Evolutionary conservation across 1,284 basidiomycete genomes (phyloP).

Genomic region (Ustilago curta): DNA sequence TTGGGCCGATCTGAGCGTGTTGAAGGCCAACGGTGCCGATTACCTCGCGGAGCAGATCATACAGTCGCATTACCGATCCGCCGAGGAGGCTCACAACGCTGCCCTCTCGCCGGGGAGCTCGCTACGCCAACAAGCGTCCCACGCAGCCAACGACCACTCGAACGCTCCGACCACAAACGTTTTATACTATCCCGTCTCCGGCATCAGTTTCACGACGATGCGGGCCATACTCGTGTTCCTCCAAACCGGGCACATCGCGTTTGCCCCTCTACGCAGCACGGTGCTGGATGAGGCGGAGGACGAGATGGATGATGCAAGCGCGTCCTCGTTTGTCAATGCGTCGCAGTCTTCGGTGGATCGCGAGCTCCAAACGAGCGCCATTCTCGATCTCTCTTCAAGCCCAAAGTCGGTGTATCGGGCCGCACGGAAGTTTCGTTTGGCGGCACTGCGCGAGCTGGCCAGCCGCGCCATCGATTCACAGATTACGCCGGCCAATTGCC

Average conservation of each 20-base stretch:
- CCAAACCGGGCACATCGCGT: conserved; percentile 28
- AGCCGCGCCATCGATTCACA: conserved; percentile 5
- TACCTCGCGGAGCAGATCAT: not conserved
- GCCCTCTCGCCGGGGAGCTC: too few species aligned
- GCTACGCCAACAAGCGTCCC: too few species aligned
- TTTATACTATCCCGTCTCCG: conserved; percentile 1
- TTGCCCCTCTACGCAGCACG: conserved; percentile 5
- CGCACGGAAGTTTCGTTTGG: conserved; percentile 20
- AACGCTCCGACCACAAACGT: too few species aligned
- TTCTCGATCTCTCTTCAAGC: too few species aligned
- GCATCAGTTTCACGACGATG: conserved; percentile 23
- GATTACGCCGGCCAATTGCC: conserved; percentile 21
- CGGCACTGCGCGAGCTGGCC: conserved; percentile 15
- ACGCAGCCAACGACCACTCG: too few species aligned
- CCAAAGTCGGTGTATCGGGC: conserved; percentile 39
- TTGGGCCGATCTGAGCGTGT: not conserved
- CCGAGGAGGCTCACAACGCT: not conserved
- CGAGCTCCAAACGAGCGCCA: too few species aligned
- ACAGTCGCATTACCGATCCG: not conserved
- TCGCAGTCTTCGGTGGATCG: not conserved
- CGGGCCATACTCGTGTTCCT: conserved; percentile 20
- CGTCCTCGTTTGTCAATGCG: not conserved
- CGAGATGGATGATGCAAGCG: not conserved
- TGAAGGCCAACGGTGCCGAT: conserved; percentile 3
- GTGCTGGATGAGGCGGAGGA: not conserved